Base-by-base conservation (phyloP, 257 asterid species). In the Jacaranda copaia region DNA sequence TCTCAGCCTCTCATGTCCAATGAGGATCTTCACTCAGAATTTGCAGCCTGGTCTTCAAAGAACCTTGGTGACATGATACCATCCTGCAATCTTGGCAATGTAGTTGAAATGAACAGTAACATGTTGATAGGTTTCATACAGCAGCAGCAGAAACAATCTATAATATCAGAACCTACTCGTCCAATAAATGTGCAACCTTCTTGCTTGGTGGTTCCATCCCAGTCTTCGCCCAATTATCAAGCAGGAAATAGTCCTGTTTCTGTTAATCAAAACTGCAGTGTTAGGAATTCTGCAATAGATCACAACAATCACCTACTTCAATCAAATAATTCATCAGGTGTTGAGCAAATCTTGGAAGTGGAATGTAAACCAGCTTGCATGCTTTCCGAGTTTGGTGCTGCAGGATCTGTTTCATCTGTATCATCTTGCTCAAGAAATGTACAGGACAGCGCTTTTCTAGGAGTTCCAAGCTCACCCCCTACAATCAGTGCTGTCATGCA, bases 161-260 rank as follows among this genome's bases (percentile, higher is more conserved):
- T 60, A 43, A 49, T 84, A 16, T 68, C 59, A 16, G 94, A 85
- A 53, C 76, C 89, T 12, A 75, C 62, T 60, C 84, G 85, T 64
- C 46, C 85, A 39, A 81, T 88, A 67, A 91, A 85, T 77, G 97
- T 89, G 72, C 91, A 81, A 69, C 95, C 97, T 77, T 92, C 97
- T 79, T 89, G 95, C 82, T 76, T 92, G 79, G 96, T 89, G 71
- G 89, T 86, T 76, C 96, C 97, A 3, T 88, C 91, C 74, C 93
- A 82, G 78, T 81, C 88, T 42, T 79, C 87, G 13, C 82, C 83
- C 76, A 88, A 75, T 75, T 80, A 81, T 81, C 92, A 88, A 72
- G 83, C 78, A 5, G 89, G 79, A 77, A 85, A 84, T 48, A 78
- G 84, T 79, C 81, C 86, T 66, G 77, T 73, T 70, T 81, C 89